Evolutionary conservation across 1,284 basidiomycete species (phyloP), one percentile per base, ranked within the genome.

Genomic region (Apiotrichum porosum): DNA sequence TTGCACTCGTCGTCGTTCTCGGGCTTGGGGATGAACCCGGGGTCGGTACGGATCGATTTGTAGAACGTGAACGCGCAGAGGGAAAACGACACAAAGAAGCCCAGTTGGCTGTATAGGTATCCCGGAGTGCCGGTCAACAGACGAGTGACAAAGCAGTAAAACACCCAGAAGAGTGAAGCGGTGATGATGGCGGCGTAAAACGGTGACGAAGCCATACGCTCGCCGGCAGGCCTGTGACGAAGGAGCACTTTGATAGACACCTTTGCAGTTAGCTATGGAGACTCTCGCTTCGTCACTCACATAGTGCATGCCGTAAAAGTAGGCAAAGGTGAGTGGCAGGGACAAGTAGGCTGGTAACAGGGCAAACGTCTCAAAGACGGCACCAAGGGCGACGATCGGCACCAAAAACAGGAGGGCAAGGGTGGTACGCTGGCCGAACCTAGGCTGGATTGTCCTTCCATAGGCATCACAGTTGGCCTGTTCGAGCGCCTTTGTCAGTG

Each of bases 111-210:
- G 50, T 88, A 78, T 0, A 86, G 77, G 64, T 91, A 48, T 2
- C 54, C 51, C 0, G 38, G 47, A 44, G 56, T 49, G 56, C 63
- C 62, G 1, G 18, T 22, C 2, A 60, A 33, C 1, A 71, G 48
- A 9, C 63, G 50, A 4, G 84, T 84, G 8, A 82, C 72, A 91
- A 91, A 97, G 42, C 81, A 81, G 58, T 83, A 92, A 0, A 80
- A 78, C 1, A 97, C 88, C 88, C 91, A 94, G 28, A 90, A 71
- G 63, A 97, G 80, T 14, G 87, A 90, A 1, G 78, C 88, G 40
- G 78, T 80, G 54, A 98, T 94, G 56, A 98, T 89, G 12, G 88
- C 86, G 1, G 88, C 80, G 63, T 97, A 94, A 74, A 97, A 97
- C 2, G 91, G 92, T 9, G 74, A 75, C 35, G 65, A 64, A 3